phyloP scores from a whole-genome alignment of 345 rosid genomes.

The Durio zibethinus region DNA sequence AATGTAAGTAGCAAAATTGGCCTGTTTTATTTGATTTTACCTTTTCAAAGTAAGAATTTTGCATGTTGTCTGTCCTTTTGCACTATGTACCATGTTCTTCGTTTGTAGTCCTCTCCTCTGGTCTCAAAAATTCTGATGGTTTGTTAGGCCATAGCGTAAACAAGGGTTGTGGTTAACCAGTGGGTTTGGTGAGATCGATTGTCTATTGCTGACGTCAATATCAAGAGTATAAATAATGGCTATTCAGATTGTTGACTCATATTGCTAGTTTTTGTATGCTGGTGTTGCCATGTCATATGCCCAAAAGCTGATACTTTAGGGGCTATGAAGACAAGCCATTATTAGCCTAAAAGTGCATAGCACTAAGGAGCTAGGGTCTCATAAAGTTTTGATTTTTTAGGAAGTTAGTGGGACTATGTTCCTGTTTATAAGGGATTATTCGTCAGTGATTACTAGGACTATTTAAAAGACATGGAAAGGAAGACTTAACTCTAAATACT shows the following conservation, averaged over 20 bases:
- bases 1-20: conserved; percentile 48
- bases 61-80: neutral
- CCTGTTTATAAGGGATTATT: neutral
- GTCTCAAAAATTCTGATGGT: neutral
- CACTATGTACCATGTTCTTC: neutral
- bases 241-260: neutral
- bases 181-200: neutral
- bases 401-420: neutral
- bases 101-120: neutral
- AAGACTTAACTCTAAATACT: conserved; percentile 1
- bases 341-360: neutral
- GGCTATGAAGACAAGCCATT: neutral
- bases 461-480: neutral
- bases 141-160: conserved; percentile 7
- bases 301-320: neutral
- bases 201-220: neutral
- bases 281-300: neutral
- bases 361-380: neutral
- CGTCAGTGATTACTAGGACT: neutral
- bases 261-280: neutral
- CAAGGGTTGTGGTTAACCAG: neutral
- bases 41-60: neutral
- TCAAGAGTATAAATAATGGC: neutral
- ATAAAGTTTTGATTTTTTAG: neutral
- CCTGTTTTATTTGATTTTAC: neutral